Evolutionary conservation across 176 grass and related monocot species (phyloP), one percentile per base, ranked within the genome.

Genomic region (Cenchrus fungigraminus): DNA sequence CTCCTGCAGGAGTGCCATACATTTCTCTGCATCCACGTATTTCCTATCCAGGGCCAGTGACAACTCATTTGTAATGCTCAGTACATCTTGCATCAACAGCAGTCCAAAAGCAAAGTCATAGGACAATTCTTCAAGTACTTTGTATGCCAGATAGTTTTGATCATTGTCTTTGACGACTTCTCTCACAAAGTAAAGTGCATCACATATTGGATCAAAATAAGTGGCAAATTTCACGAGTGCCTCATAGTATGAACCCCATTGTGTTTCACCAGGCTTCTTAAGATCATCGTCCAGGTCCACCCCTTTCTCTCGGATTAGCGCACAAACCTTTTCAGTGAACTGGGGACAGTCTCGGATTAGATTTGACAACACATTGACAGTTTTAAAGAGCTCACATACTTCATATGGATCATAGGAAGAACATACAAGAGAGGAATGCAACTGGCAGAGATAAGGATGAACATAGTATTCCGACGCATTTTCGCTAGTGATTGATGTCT

Each of bases 171-270:
- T 11, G 68, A 55, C 46, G 46, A 29, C 14, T 49, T 64, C 25
- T 57, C 13, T 9, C 68, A 81, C 52, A 49, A 67, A 74, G 6
- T 49, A 25, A 66, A 81, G 69, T n/a, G 60, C 78, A 16, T 81
- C 85, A 19, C 47, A 87, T 15, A 81, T 44, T 10, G 60, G 69
- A 67, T 12, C 13, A 4, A 74, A 57, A 74, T 74, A 74, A 34
- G 49, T 37, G 57, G 78, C 49, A 74, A 87, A 55, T 16, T 87
- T 81, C 68, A 34, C 60, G 6, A 87, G 9, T 44, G 60, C 49
- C 69, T 81, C 47, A 3, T 87, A 87, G 60, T 87, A 87, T 16
- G 85, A 75, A n/a, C 85, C 69, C 85, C 85, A 75, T 50, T 40
- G 4, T 49, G 78, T 75, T 45, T 87, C 69, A 16, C 78, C 85